phyloP scores from a whole-genome alignment of 371 early-diverging fungal species.

The Mucor piriformis region DNA sequence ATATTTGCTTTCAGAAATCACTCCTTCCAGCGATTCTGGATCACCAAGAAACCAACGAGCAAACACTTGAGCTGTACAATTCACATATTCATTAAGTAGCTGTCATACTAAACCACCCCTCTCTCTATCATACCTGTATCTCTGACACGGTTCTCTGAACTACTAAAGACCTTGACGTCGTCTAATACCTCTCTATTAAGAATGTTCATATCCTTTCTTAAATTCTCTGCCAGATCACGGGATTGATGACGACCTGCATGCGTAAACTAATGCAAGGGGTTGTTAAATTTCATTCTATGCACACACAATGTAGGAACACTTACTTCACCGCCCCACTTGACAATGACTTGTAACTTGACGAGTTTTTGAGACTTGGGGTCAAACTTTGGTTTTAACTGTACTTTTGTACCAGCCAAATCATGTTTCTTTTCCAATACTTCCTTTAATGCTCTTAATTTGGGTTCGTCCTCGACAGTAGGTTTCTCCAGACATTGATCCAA shows the following conservation, averaged over 20 bases:
- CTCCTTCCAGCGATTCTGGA: constrained; percentile 56
- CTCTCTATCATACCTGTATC: constrained; percentile 64
- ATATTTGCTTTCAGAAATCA: constrained; percentile 80
- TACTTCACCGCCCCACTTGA: constrained; percentile 97
- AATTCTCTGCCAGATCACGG: constrained; percentile 89
- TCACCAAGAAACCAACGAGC: constrained; percentile 74
- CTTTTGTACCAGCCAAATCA: constrained; percentile 87
- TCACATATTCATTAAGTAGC: too few relatives aligned
- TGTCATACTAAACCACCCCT: too few relatives aligned
- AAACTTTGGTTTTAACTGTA: constrained; percentile 86
- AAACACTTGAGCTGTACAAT: constrained; percentile 78
- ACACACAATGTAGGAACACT: too few relatives aligned
- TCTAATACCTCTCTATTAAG: constrained; percentile 85
- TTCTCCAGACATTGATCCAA: constrained; percentile 62
- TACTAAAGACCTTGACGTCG: constrained; percentile 85
- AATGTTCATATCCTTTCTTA: constrained; percentile 89
- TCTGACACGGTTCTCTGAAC: constrained; percentile 88
- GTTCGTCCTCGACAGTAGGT: constrained; percentile 52
- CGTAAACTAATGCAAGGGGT: constrained; percentile 66
- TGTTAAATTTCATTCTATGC: background rate
- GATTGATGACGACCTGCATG: constrained; percentile 94
- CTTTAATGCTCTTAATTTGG: constrained; percentile 64
- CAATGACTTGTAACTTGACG: constrained; percentile 84
- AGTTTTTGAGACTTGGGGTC: constrained; percentile 62
- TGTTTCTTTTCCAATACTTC: constrained; percentile 83